A percentile compares a stretch with the other conserved stretches of the same genome.
These are phyloP conservation scores for Populus hybrid DNA, from an alignment of 441 rosid genomes.

Conservation along the genomic window DNA sequence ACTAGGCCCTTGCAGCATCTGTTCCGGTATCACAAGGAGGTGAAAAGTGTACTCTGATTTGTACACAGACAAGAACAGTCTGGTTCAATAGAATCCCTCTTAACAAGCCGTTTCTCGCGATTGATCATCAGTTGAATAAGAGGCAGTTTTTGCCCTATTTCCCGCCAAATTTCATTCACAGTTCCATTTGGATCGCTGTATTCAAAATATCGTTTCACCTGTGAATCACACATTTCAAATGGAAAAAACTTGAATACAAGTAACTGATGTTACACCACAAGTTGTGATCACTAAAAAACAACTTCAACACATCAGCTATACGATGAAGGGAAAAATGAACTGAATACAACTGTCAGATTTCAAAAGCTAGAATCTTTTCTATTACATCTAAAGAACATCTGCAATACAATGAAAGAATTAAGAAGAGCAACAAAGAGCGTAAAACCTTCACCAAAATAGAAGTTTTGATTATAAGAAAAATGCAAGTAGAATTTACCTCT, in stretches of 20 bases:
- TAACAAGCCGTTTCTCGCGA: slow-evolving; percentile 69
- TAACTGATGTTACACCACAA: no score
- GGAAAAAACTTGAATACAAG: not conserved
- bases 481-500: slow-evolving; percentile 33
- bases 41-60: slow-evolving; percentile 52
- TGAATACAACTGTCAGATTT: no score
- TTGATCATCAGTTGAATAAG: slow-evolving; percentile 74
- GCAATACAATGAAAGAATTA: no score
- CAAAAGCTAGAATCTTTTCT: no score
- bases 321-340: no score
- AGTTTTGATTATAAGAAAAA: not conserved
- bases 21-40: slow-evolving; percentile 35
- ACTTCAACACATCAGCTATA: no score
- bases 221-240: slow-evolving; percentile 29
- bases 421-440: no score
- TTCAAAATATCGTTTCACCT: slow-evolving; percentile 68
- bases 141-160: slow-evolving; percentile 75
- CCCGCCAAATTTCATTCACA: slow-evolving; percentile 85
- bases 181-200: slow-evolving; percentile 67
- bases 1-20: no score
- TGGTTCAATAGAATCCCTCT: slow-evolving; percentile 48
- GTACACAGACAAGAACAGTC: slow-evolving; percentile 79
- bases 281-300: no score
- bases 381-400: no score
- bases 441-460: not conserved